Base-by-base conservation (phyloP, 306 rosid species). In the Glycine soja region DNA sequence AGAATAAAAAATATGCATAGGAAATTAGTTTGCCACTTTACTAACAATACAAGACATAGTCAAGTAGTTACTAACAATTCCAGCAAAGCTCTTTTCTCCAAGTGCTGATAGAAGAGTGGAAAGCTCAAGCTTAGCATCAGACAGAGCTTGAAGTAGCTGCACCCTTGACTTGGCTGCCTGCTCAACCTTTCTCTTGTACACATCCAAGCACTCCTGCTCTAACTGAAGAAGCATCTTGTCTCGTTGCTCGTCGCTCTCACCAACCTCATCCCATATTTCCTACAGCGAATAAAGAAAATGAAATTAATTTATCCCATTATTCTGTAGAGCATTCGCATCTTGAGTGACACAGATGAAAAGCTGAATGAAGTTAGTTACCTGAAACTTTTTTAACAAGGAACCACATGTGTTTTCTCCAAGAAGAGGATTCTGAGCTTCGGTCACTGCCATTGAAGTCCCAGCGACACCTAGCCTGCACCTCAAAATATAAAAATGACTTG, bases 191-290 rank as follows among this genome's bases (percentile, higher is more conserved):
- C 98, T 90, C 91, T 87, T 90, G 87, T 93, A 96, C 19, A 96
- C 99, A 80, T 96, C 97, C 89, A 93, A 87, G 73, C 99, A 93
- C 56, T 96, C 99, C 78, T 92, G 99, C 84, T 96, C 98, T 83
- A 96, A 81, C 88, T 96, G 99, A 88, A 93, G 99, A 73, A 96
- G 97, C 99, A 96, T 92, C 86, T 88, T 91, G 81, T 96, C 99
- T 59, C 99, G 91, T 69, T 93, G 88, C 79, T 93, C 97, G 12
- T 96, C 98, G 51, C 88, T 93, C 88, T 93, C 99, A 45, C 99
- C 99, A 58, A 96, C 99, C 85, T 96, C 99, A 53, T 96, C 93
- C 99, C 99, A 96, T 83, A 96, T 96, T 90, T 95, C 91, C 99
- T 95, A 82, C 66, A 82, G 51, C 3, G 8, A 75, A 80, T 51